phyloP scores from a whole-genome alignment of 2,329 filamentous ascomycete genomes.

The Rhynchosporium secalis region DNA sequence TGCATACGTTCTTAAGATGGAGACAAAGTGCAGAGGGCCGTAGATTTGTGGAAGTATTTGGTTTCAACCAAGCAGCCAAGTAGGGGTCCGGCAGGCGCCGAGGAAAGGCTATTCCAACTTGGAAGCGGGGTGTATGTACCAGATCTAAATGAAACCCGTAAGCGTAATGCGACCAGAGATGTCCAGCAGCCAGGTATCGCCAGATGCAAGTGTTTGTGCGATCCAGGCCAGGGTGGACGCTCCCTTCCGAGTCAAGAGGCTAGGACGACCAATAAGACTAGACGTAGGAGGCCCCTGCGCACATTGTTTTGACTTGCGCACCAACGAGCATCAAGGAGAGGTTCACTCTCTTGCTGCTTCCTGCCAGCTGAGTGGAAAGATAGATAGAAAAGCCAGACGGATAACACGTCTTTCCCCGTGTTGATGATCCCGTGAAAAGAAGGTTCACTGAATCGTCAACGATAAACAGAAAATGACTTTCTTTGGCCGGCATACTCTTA shows the following conservation, averaged over 20 bases:
- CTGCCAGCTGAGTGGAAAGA: background rate
- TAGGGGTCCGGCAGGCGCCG: background rate
- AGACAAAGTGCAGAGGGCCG: background rate
- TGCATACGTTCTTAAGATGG: slow-evolving; percentile 1
- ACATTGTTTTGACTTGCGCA: too few species aligned
- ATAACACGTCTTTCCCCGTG: background rate
- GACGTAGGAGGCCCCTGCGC: too few species aligned
- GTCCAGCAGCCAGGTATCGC: background rate
- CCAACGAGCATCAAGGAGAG: too few species aligned
- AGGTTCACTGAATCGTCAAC: background rate
- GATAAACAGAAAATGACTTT: background rate
- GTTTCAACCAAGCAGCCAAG: slow-evolving; percentile 7
- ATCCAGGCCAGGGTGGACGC: background rate
- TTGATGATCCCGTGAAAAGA: background rate
- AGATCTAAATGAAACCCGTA: slow-evolving; percentile 7
- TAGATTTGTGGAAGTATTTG: background rate
- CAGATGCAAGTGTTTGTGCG: background rate
- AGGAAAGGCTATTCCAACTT: background rate
- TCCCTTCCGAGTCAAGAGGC: background rate
- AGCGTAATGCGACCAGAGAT: background rate
- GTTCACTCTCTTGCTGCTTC: background rate
- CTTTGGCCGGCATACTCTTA: background rate
- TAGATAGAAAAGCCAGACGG: background rate
- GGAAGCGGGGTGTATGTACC: background rate
- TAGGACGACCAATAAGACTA: background rate